phyloP scores from a whole-genome alignment of 345 rosid genomes.

The Lumnitzera racemosa region DNA sequence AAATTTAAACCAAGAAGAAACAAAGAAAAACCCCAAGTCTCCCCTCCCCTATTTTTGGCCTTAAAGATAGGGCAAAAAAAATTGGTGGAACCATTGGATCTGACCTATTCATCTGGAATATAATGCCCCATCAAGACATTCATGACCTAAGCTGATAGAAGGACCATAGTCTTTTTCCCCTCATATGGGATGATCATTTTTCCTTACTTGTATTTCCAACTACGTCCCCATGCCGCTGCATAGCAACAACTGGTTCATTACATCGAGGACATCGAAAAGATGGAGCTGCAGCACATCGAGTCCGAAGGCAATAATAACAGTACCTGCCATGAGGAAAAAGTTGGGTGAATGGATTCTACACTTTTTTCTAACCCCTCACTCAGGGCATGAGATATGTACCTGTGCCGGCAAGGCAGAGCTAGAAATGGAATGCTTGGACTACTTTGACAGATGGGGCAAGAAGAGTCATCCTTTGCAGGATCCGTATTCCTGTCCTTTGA shows the following conservation, averaged over 20 bases:
- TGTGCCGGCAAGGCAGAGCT: constrained; percentile 92
- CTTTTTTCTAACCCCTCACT: no score
- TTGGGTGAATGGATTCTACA: not conserved
- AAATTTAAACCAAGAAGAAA: no score
- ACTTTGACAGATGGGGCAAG: constrained; percentile 78
- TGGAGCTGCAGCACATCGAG: constrained; percentile 71
- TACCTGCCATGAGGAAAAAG: constrained; percentile 49
- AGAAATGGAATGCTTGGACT: constrained; percentile 80
- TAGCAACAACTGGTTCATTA: constrained; percentile 69
- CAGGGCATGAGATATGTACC: constrained; percentile 24
- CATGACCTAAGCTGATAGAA: not conserved
- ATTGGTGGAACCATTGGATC: no score
- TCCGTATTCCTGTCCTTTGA: constrained; percentile 71
- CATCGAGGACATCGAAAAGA: constrained; percentile 76
- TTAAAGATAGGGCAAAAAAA: no score
- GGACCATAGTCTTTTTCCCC: not conserved
- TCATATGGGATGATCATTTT: constrained; percentile 3
- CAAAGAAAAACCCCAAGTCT: no score
- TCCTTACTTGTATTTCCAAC: constrained; percentile 3
- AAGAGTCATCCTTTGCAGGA: constrained; percentile 42
- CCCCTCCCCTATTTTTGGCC: no score
- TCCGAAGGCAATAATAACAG: constrained; percentile 87
- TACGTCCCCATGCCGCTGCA: constrained; percentile 42
- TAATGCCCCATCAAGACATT: not conserved
- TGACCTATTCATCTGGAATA: no score